Conservation (phyloP, 73 alveolate species). For the Halteria grandinella region DNA sequence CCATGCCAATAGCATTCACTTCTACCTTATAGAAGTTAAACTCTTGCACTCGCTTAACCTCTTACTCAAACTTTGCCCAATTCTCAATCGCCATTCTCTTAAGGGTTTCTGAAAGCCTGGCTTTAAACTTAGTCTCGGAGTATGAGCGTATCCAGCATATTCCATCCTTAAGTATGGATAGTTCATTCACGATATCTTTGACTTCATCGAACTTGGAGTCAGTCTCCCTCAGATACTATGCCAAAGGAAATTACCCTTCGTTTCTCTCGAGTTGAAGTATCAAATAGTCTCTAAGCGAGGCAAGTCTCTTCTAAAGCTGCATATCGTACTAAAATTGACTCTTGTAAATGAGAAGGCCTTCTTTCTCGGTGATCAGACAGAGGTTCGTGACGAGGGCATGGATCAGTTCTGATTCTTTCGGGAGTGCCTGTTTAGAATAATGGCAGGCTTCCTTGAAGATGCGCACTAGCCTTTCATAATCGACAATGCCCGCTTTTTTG, state of each 20-base stretch:
- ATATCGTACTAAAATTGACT: constrained; percentile 13
- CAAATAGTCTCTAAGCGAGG: constrained; percentile 25
- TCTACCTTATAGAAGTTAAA: constrained; percentile 5
- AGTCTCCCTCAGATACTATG: neutral
- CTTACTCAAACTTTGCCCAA: constrained; percentile 4
- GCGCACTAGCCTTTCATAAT: constrained; percentile 26
- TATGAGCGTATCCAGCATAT: neutral
- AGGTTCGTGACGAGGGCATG: neutral
- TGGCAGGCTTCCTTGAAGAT: constrained; percentile 1
- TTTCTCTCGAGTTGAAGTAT: neutral
- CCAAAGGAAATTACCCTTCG: neutral
- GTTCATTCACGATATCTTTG: neutral
- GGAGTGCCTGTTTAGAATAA: neutral
- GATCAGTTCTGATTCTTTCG: neutral
- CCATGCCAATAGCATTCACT: neutral
- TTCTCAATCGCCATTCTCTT: neutral
- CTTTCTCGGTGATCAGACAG: constrained; percentile 4
- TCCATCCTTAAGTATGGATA: neutral
- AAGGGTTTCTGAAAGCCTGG: neutral
- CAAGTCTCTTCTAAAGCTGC: neutral
- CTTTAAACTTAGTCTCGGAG: neutral
- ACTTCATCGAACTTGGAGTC: constrained; percentile 8
- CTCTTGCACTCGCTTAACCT: neutral
- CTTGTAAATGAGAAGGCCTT: constrained; percentile 5
- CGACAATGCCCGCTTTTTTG: constrained; percentile 30